Evolutionary conservation across 495 filamentous ascomycete genomes (phyloP).

Genomic region (Penicillium ochrochloron): DNA sequence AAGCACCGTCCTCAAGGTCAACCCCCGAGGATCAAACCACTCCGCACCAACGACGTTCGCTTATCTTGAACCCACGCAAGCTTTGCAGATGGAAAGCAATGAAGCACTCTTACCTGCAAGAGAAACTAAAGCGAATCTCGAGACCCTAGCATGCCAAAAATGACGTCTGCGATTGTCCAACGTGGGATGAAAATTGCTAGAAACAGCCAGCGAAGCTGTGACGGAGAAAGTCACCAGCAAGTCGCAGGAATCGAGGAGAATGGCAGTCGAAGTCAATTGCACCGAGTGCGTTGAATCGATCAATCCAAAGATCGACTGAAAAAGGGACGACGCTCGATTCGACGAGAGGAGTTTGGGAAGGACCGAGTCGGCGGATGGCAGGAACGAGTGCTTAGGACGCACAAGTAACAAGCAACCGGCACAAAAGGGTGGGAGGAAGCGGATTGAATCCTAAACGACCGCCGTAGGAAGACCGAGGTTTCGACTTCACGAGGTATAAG

Average conservation of each 20-base stretch:
- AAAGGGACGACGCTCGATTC: slow-evolving; percentile 40
- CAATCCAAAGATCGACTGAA: slow-evolving; percentile 26
- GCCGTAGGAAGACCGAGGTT: slow-evolving; percentile 1
- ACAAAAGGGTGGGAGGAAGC: slow-evolving; percentile 14
- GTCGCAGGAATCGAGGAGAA: slow-evolving; percentile 12
- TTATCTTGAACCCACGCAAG: not conserved
- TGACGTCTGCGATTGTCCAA: slow-evolving; percentile 34
- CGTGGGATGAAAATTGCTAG: slow-evolving; percentile 31
- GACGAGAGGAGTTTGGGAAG: slow-evolving; percentile 35
- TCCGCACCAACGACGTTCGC: not conserved
- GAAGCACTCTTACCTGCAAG: slow-evolving; percentile 33
- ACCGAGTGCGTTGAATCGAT: slow-evolving; percentile 22
- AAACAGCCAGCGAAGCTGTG: slow-evolving; percentile 24
- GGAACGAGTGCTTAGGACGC: slow-evolving; percentile 24
- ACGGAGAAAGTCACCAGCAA: slow-evolving; percentile 13
- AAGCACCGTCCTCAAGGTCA: slow-evolving; percentile 21
- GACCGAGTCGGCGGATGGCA: slow-evolving; percentile 45
- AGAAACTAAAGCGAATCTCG: slow-evolving; percentile 30
- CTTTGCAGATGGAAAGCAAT: not conserved
- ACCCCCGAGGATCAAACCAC: not conserved
- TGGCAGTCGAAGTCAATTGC: slow-evolving; percentile 27
- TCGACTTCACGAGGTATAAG: slow-evolving; percentile 12
- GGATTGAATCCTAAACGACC: slow-evolving; percentile 18
- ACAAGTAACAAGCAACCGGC: slow-evolving; percentile 20
- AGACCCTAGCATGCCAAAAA: slow-evolving; percentile 37